Base-by-base conservation (phyloP, 805 yeast genomes). In the Hanseniaspora pseudoguilliermondii region DNA sequence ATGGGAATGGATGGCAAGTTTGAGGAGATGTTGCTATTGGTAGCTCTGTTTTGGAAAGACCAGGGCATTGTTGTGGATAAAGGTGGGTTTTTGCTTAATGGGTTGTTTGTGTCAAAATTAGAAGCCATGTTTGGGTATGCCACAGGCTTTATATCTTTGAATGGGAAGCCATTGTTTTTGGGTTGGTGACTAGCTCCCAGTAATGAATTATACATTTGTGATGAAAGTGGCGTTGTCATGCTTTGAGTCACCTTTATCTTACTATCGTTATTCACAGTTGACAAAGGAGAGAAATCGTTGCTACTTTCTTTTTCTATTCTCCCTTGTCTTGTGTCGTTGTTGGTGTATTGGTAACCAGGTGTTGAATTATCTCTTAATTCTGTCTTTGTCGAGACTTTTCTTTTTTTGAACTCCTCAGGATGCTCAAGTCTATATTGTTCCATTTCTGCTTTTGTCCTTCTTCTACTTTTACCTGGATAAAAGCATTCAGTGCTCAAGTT, bases 391-490 rank as follows among this genome's bases (percentile, higher is more conserved):
- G 47, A 57, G 58, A 35, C 25, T 52, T 16, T 54, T 58, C 47
- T 59, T 62, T 46, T 49, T 52, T 21, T 54, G 35, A 57, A 57
- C 42, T 66, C 69, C 4, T 68, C 69, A 18, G 65, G 40, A 7
- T 47, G 40, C 9, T 21, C 15, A 3, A 40, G 59, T 64, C 60
- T 60, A 71, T 38, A 59, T 61, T 60, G 57, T 62, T 63, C 48
- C 46, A 53, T 53, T 32, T 46, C 56, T 21, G 32, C 41, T 34
- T 46, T 46, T 20, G 56, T 69, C 63, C 78, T 61, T 61, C 76
- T 67, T 34, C 72, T 70, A 0, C 74, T 72, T 55, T 74, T 66
- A 2, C 75, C 75, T 3, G 74, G 73, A 59, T 77, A 76, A 42
- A 65, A 66, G 61, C 81, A 77, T 2, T 47, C 44, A 49, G 67